Evolutionary conservation across 2,329 filamentous ascomycete genomes (phyloP), one percentile per base, ranked within the genome.

Genomic region (Fusarium sp.): DNA sequence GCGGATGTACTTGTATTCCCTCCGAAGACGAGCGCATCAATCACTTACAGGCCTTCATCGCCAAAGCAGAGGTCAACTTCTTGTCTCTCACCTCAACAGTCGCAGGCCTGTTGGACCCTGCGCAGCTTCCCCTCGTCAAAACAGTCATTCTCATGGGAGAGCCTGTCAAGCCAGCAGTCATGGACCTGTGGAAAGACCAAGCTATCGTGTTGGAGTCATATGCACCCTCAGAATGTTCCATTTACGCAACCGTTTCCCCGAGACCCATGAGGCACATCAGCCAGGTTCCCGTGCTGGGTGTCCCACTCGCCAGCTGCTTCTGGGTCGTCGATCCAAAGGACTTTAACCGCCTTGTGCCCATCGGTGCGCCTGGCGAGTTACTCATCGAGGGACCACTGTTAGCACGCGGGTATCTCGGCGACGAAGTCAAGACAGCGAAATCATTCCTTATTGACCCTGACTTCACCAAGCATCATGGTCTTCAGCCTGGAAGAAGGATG

Each of bases 1-100:
- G 54, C 4, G 60, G 60, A 1, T 63, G 60, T 58, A 44, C 54
- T 3, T 63, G 51, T 17, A 58, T 63, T 15, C 60, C 60, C 6
- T 63, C 60, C 5, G 60, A 63, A 38, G 51, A 63, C 18, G 51
- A 63, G 44, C 60, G 60, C 13, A 44, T 63, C 22, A 63, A 63
- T 15, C 54, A 44, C 15, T 20, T 63, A 3, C 41, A 56, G 54
- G 3, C 54, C 7, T 56, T 57, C 6, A 63, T 63, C 5, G 41
- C 39, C 1, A 44, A 58, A 22, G 35, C 54, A 13, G n/a, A 63
- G 22, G 49, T 39, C 14, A 63, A 42, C 24, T 57, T 58, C 39
- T 15, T 63, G 2, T 56, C 54, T 13, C 60, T 63, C 15, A 63
- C 60, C 18, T 57, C 60, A 7, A 63, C 60, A 3, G 60, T 63